Base-by-base conservation (phyloP, 2,329 filamentous ascomycete genomes). In the Trichothecium roseum region DNA sequence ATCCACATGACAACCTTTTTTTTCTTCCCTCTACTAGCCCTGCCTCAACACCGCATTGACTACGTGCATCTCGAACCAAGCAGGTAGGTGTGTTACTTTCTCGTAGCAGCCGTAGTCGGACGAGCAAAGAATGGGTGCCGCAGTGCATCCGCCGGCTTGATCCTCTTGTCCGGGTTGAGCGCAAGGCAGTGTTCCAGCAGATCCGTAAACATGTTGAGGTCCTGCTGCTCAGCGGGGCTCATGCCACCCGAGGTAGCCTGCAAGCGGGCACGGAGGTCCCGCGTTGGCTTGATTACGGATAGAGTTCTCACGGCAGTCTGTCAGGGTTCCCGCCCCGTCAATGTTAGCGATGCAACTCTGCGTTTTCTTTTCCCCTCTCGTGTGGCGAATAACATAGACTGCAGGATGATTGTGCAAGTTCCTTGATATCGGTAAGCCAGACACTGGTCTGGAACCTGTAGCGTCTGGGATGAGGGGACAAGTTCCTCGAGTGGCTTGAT, bases 121-220 rank as follows among this genome's bases (percentile, higher is more conserved):
- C 68, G 62, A 18, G 62, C 64, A 48, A 96, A 86, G 59, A 96
- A 96, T 1, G 84, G 84, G 64, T 96, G 89, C 52, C 78, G 81
- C 48, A 96, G 64, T 33, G 91, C 91, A 51, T 96, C 88, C 12
- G 72, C 67, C 1, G 91, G 84, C 32, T 84, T 89, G 50, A 91
- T 84, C 42, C 91, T 75, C 67, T 93, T 94, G 55, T 94, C 88
- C 1, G 89, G 86, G 52, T 96, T 94, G 44, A 96, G 70, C 39
- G 81, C 78, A 43, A 98, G 67, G 54, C 88, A 96, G 37, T 83
- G 81, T 52, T 94, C 88, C 38, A 98, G 63, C 33, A 98, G 63
- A 57, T 96, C 88, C 46, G 86, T 70, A 57, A 98, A 94, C 36
- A 81, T 69, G 40, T 81, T 79, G 42, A 95, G 63, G 49, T 95